Conservation (phyloP, 163 green algal genomes). For the Picocystis sp. region DNA sequence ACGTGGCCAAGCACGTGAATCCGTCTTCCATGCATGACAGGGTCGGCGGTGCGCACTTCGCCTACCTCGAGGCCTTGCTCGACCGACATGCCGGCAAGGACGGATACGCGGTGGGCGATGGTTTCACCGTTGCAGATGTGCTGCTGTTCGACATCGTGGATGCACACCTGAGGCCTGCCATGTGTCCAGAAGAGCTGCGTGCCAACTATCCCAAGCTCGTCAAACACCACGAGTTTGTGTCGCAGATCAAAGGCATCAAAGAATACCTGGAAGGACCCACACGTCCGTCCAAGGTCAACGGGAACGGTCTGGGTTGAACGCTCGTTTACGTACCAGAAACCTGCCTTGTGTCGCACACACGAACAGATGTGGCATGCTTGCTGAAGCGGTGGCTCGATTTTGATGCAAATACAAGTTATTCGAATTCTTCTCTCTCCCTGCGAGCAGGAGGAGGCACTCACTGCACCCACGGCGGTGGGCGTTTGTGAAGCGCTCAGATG, state of each 20-base stretch:
- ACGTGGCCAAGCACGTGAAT: constrained; percentile 13
- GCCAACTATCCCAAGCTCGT: neutral
- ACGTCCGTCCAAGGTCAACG: constrained; percentile 2
- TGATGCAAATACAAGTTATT: too few relatives aligned
- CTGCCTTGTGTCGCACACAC: too few relatives aligned
- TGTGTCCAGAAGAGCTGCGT: neutral
- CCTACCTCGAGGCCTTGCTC: constrained; percentile 15
- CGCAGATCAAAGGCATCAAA: constrained; percentile 3
- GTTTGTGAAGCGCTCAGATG: too few relatives aligned
- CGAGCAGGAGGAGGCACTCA: too few relatives aligned
- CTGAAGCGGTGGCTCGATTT: too few relatives aligned
- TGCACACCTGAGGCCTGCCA: neutral
- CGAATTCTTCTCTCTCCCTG: too few relatives aligned
- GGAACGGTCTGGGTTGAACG: constrained; percentile 5
- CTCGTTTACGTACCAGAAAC: too few relatives aligned
- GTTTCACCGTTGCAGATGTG: constrained; percentile 4
- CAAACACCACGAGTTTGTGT: neutral
- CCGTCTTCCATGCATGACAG: constrained; percentile 1
- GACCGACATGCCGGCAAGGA: neutral
- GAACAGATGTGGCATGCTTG: too few relatives aligned
- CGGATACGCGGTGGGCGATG: constrained; percentile 1
- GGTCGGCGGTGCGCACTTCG: constrained; percentile 26
- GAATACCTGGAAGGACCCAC: constrained; percentile 3
- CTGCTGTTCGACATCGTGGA: constrained; percentile 5
- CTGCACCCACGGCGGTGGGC: too few relatives aligned